Conservation (phyloP, 2,329 filamentous ascomycete species). For the Dactylellina sp. region DNA sequence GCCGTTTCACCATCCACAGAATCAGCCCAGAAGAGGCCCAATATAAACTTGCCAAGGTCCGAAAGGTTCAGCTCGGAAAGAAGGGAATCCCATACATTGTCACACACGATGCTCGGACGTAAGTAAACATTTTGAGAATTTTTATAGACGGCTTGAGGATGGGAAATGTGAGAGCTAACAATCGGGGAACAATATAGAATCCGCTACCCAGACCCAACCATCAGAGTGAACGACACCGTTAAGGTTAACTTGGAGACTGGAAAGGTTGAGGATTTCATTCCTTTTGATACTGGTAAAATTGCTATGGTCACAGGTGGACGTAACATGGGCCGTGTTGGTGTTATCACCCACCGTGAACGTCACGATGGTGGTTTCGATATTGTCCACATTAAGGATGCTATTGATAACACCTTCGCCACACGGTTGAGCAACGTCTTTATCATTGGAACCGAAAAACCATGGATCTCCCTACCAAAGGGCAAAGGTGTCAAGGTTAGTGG, state of each 20-base stretch:
- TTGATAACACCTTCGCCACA: constrained; percentile 99
- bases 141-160: background rate
- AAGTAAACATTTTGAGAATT: constrained; percentile 71
- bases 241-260: constrained; percentile 97
- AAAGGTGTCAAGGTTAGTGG: constrained; percentile 90
- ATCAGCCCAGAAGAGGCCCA: constrained; percentile 98
- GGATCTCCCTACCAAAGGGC: constrained; percentile 99
- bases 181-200: constrained; percentile 73
- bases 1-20: constrained; percentile 99
- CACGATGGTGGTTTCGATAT: constrained; percentile 99
- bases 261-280: constrained; percentile 98
- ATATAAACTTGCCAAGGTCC: constrained; percentile 99
- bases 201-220: constrained; percentile 96
- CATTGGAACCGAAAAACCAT: constrained; percentile 98
- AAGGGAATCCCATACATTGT: constrained; percentile 99
- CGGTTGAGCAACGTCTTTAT: constrained; percentile 99
- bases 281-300: constrained; percentile 97
- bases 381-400: constrained; percentile 99
- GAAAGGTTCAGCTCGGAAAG: constrained; percentile 98
- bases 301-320: constrained; percentile 99
- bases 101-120: constrained; percentile 99
- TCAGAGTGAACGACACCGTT: constrained; percentile 99
- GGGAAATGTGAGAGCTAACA: constrained; percentile 7
- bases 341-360: constrained; percentile 99
- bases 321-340: constrained; percentile 99